Conservation (phyloP, 2,329 filamentous ascomycete genomes). For the Fusarium robinianum region DNA sequence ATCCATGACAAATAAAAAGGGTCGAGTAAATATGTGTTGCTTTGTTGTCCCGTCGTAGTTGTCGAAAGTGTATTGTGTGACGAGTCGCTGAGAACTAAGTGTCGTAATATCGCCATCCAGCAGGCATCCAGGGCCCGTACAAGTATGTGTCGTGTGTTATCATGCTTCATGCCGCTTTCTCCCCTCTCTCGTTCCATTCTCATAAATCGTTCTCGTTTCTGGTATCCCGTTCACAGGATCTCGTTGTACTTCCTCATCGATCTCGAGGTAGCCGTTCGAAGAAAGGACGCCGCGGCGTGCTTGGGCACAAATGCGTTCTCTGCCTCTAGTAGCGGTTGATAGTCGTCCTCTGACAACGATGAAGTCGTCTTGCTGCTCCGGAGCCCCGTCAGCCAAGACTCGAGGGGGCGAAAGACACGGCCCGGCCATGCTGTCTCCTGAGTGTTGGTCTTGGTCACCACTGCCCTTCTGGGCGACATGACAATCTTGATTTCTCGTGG, state of each 20-base stretch:
- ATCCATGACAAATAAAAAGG: too few relatives aligned
- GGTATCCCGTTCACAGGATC: background rate
- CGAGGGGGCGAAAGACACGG: conserved; percentile 21
- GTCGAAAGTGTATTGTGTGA: too few relatives aligned
- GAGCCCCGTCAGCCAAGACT: conserved; percentile 11
- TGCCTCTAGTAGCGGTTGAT: conserved; percentile 31
- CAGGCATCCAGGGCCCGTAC: too few relatives aligned
- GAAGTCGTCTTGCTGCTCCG: background rate
- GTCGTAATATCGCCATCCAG: too few relatives aligned
- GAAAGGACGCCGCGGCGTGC: conserved; percentile 48
- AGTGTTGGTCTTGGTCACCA: background rate
- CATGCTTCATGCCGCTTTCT: too few relatives aligned
- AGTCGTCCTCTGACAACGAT: conserved; percentile 21
- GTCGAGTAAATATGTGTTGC: too few relatives aligned
- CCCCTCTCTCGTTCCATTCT: too few relatives aligned
- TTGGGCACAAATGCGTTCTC: conserved; percentile 38
- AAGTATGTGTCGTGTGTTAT: too few relatives aligned
- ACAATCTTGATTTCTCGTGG: conserved; percentile 24
- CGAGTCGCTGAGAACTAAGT: too few relatives aligned
- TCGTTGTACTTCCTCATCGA: conserved; percentile 46
- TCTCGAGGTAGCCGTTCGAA: conserved; percentile 48
- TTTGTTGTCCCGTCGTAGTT: too few relatives aligned
- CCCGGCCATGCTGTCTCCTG: conserved; percentile 10
- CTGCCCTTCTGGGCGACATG: conserved; percentile 14
- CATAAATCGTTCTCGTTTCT: too few relatives aligned